phyloP scores from a whole-genome alignment of 495 filamentous ascomycete genomes.

The Lineolata rhizophorae region DNA sequence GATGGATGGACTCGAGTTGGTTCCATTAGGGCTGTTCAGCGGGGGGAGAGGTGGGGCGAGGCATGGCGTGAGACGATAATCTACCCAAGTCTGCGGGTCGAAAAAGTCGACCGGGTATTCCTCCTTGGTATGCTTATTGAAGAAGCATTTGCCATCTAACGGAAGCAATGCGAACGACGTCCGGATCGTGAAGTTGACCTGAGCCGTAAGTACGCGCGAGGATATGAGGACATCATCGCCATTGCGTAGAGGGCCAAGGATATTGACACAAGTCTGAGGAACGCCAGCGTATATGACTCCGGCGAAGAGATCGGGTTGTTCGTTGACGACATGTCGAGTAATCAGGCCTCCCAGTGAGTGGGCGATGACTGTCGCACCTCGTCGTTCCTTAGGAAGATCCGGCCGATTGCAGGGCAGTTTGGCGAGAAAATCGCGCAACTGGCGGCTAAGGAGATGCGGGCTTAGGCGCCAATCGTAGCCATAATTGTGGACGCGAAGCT shows the following conservation, averaged over 20 bases:
- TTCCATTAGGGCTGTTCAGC: slow-evolving; percentile 1
- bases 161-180: slow-evolving; percentile 73
- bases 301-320: slow-evolving; percentile 66
- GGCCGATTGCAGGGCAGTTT: slow-evolving; percentile 50
- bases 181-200: slow-evolving; percentile 84
- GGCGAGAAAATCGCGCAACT: slow-evolving; percentile 50
- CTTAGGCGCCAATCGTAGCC: slow-evolving; percentile 93
- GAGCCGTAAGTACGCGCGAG: slow-evolving; percentile 75
- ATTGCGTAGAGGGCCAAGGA: slow-evolving; percentile 73
- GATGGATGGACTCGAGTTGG: slow-evolving; percentile 8
- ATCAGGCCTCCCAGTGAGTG: slow-evolving; percentile 84
- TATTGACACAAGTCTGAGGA: slow-evolving; percentile 72
- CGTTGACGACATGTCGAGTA: slow-evolving; percentile 73
- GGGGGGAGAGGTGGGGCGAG: slow-evolving; percentile 37
- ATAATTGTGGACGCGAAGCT: slow-evolving; percentile 65
- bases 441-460: slow-evolving; percentile 50
- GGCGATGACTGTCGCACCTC: slow-evolving; percentile 63
- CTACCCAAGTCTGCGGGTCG: slow-evolving; percentile 53
- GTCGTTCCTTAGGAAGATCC: slow-evolving; percentile 21
- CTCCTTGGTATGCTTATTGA: slow-evolving; percentile 63
- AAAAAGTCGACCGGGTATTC: slow-evolving; percentile 76
- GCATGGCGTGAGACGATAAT: slow-evolving; percentile 59
- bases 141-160: slow-evolving; percentile 72
- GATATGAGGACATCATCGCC: slow-evolving; percentile 81
- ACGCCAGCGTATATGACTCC: slow-evolving; percentile 75